Evolutionary conservation across 345 rosid species (phyloP), one percentile per base, ranked within the genome.

Genomic region (Arabidopsis suecica): DNA sequence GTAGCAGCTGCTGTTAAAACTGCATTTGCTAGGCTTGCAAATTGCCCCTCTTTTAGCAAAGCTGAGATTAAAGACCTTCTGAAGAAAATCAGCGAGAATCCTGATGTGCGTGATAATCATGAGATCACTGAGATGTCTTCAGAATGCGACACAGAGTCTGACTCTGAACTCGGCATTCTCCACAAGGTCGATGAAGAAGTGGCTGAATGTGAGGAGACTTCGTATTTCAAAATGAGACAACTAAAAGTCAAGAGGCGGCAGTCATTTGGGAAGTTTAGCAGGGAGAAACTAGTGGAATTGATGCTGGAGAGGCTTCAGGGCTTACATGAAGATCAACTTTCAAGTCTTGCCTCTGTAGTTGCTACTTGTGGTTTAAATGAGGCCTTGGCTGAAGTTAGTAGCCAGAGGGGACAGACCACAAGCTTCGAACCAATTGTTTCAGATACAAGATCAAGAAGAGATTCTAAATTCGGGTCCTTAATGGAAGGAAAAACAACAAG

Each of bases 361-460:
- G 99, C 99, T 45, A 93, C 97, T 25, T 83, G 98, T 80, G 99
- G 98, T 76, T 82, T 95, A 79, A 93, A 79, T 86, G 96, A 91
- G 73, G 93, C 89, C 44, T 83, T 95, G 73, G 94, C 93, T 75
- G 90, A 92, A 86, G 84, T 69, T 49, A 88, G 84, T 66, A 75
- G 65, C 70, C 72, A 40, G 59, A 91, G 82, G 81, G 67, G 59
- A 53, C 84, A 75, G 9, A 38, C 38, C 38, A 57, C 54, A 42
- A 60, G 75, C 68, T 74, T 61, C 47, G 80, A 37, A 61, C 74
- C 82, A 61, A 68, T 80, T 59, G 77, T 41, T 66, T 68, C 84
- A 47, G 73, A 79, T 71, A 76, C 57, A 25, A 82, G 76, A 77
- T 51, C 61, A 11, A 68, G 62, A 22, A 79, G 84, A 73, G 79